Conservation (phyloP, 179 eudicot genomes). For the Actinidia arguta region DNA sequence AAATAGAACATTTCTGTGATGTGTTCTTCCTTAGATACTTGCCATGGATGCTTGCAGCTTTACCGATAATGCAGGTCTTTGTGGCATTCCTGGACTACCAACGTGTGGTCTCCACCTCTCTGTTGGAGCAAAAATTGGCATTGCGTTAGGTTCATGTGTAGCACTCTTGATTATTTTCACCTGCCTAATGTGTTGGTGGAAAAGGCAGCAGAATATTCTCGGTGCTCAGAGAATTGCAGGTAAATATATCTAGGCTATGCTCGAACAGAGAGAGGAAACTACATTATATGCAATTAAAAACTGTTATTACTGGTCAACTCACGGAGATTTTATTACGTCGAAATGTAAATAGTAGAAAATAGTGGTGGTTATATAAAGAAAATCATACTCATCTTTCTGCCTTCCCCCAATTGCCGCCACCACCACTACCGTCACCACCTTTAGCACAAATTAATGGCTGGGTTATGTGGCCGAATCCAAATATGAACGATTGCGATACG, state of each 20-base stretch:
- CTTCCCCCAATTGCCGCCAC: background rate
- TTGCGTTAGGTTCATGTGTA: conserved; percentile 60
- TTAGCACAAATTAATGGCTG: background rate
- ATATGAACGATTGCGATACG: too few species aligned
- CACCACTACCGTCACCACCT: background rate
- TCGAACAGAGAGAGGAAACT: conserved; percentile 4
- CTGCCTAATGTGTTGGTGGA: conserved; percentile 86
- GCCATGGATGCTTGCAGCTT: conserved; percentile 59
- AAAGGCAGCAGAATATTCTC: conserved; percentile 94
- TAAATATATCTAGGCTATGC: conserved; percentile 29
- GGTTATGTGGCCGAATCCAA: too few species aligned
- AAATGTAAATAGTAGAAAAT: background rate
- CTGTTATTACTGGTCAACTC: background rate
- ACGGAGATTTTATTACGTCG: background rate
- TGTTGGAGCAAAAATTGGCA: conserved; percentile 79
- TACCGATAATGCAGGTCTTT: conserved; percentile 92
- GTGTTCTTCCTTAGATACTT: conserved; percentile 17
- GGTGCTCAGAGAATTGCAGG: conserved; percentile 91
- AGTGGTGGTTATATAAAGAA: background rate
- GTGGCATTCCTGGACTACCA: conserved; percentile 93
- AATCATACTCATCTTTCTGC: background rate
- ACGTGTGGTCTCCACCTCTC: conserved; percentile 95
- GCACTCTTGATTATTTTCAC: conserved; percentile 55
- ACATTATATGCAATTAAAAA: background rate
- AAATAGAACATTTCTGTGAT: background rate